Evolutionary conservation across 1,284 basidiomycete species (phyloP), one percentile per base, ranked within the genome.

Genomic region (Apiotrichum gamsii): DNA sequence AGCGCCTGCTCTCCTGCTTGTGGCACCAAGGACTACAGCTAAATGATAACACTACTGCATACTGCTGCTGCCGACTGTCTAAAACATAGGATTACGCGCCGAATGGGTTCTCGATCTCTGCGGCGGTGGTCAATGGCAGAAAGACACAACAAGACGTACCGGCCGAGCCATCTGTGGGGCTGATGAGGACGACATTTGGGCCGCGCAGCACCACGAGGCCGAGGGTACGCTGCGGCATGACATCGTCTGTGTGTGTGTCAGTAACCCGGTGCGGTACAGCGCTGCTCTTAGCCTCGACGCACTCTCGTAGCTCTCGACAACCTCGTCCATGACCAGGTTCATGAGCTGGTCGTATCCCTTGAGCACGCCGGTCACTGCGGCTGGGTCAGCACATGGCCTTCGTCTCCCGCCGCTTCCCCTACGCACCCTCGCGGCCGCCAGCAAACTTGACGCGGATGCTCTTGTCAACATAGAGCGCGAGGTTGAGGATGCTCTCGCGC

Each of bases 291-390:
- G 33, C 8, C 32, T 11, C 25, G 28, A 64, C 72, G 59, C 65
- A 74, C 73, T 65, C 54, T 70, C 64, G 36, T 65, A 70, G 45
- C 69, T 67, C 57, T 74, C 73, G n/a, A 69, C 62, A 1, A 74
- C 73, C 41, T 74, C 73, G 49, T 74, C 73, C 63, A 74, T 65
- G 30, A 74, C 94, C 47, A 98, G 82, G 72, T 98, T 98, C 61
- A 98, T 81, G 35, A 98, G 78, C 64, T 97, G 93, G 73, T 98
- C 95, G 65, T 84, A 97, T 13, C 94, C 94, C 73, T 98, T 98
- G 56, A 98, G 75, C 13, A 85, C 78, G 10, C 94, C 94, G 15
- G 83, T 86, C 37, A 97, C 95, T 97, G 64, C 10, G 3, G 47
- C 48, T 30, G 50, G 43, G 23, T 23, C 8, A 15, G 5, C 25